These are phyloP conservation scores for Entrophospora sp. DNA, from an alignment of 192 early-diverging fungal genomes.

Conservation along the genomic window DNA sequence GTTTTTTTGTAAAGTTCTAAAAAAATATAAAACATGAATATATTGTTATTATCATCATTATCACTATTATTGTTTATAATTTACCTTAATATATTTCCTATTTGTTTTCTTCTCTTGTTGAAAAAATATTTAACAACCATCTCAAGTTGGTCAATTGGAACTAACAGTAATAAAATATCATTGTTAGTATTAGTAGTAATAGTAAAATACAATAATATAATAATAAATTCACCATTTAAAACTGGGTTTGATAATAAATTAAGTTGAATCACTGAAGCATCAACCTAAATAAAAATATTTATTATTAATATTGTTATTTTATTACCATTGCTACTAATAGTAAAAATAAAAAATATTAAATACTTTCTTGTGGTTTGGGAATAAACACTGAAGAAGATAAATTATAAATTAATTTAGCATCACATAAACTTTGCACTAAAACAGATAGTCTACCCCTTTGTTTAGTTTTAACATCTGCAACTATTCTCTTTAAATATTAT, in stretches of 20 bases:
- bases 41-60: too few relatives aligned
- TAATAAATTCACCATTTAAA: constrained; percentile 24
- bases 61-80: too few relatives aligned
- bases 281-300: constrained; percentile 30
- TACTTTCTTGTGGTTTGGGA: constrained; percentile 54
- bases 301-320: not conserved
- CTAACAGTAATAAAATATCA: not conserved
- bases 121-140: not conserved
- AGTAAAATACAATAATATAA: not conserved
- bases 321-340: not conserved
- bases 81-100: too few relatives aligned
- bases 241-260: constrained; percentile 34
- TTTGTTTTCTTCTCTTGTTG: too few relatives aligned
- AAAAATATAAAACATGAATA: not conserved
- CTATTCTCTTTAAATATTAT: constrained; percentile 38
- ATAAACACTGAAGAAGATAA: constrained; percentile 60
- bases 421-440: constrained; percentile 61
- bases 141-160: not conserved
- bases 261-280: constrained; percentile 66
- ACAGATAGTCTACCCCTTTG: constrained; percentile 60
- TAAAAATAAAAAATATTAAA: not conserved
- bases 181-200: not conserved
- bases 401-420: constrained; percentile 51
- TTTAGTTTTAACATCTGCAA: constrained; percentile 39
- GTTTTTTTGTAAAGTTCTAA: constrained; percentile 28